These are phyloP conservation scores for Dothideomycetes sp. DNA, from an alignment of 2,329 filamentous ascomycete genomes.

Conservation along the genomic window DNA sequence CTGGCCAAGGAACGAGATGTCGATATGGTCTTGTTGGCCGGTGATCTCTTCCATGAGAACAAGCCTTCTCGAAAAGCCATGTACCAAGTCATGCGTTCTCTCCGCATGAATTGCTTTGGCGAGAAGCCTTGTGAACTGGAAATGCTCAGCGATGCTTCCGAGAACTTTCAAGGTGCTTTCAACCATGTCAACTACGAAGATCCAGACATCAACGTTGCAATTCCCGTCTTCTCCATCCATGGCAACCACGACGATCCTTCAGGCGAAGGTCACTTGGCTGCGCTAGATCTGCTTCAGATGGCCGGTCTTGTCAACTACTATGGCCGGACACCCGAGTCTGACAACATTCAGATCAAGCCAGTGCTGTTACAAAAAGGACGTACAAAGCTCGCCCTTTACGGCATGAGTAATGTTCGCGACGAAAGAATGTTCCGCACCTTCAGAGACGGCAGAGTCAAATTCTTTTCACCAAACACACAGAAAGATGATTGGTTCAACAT, in stretches of 20 bases:
- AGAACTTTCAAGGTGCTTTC: constrained; percentile 81
- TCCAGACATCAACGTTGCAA: constrained; percentile 90
- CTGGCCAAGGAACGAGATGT: constrained; percentile 81
- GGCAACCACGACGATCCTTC: constrained; percentile 97
- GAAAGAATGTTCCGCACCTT: constrained; percentile 93
- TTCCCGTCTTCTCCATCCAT: constrained; percentile 96
- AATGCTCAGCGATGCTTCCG: constrained; percentile 84
- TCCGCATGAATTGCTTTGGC: constrained; percentile 87
- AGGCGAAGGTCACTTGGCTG: constrained; percentile 87
- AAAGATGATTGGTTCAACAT: constrained; percentile 92
- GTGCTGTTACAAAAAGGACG: constrained; percentile 85
- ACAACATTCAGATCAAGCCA: constrained; percentile 88
- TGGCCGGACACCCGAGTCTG: constrained; percentile 79
- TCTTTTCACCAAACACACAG: constrained; percentile 74
- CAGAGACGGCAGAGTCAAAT: constrained; percentile 84
- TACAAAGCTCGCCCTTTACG: constrained; percentile 88
- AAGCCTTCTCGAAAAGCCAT: constrained; percentile 92
- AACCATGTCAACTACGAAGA: constrained; percentile 97
- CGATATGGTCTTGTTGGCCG: constrained; percentile 92
- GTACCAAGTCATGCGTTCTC: constrained; percentile 93
- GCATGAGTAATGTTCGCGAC: constrained; percentile 90
- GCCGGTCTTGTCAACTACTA: constrained; percentile 94
- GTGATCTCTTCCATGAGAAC: constrained; percentile 96
- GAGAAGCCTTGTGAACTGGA: constrained; percentile 94
- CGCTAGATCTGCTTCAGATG: constrained; percentile 81